Base-by-base conservation (phyloP, 2,329 filamentous ascomycete genomes). In the Botrytis hyacinthi region DNA sequence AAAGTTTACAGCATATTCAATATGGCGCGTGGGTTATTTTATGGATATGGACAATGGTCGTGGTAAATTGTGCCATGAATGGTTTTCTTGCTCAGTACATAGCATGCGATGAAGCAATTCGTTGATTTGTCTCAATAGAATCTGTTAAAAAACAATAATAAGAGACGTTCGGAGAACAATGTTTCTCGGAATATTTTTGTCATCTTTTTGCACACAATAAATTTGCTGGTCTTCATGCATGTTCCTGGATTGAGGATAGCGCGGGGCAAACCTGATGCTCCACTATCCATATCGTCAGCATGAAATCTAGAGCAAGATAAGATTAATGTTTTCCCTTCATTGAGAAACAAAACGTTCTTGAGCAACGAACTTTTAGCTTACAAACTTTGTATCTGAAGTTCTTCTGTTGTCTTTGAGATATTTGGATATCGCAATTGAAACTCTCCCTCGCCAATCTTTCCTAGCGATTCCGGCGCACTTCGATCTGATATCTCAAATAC, bases 1-100 rank as follows among this genome's bases (percentile, higher is more conserved):
- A 74, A 66, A 67, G 60, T 78, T 77, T 77, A 74, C 62, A 79
- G 77, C 76, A 79, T 78, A 78, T 77, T 75, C 63, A 74, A 76
- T 75, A 74, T 61, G 79, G 78, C 78, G 79, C 78, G 79, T 76
- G 74, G 78, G 77, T 79, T 79, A 77, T 77, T 79, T 79, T 78
- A 76, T 69, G 78, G 78, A 80, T 80, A 79, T 75, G 76, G 73
- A 75, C 57, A 60, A 60, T 57, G 20, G 10, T 42, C 59, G 62
- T 72, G 46, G 37, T 72, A 46, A 32, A 68, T 68, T 72, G 62
- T 68, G 70, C 46, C 40, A 59, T 72, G 70, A 61, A 29, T n/a
- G 35, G 32, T 73, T 63, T 65, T 57, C 46, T 32, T 69, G 48
- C 67, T 68, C 51, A 69, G 42, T 40, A 42, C 54, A 44, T 69